Evolutionary conservation across 805 yeast genomes (phyloP), one percentile per base, ranked within the genome.

Genomic region (Candida hispaniensis): DNA sequence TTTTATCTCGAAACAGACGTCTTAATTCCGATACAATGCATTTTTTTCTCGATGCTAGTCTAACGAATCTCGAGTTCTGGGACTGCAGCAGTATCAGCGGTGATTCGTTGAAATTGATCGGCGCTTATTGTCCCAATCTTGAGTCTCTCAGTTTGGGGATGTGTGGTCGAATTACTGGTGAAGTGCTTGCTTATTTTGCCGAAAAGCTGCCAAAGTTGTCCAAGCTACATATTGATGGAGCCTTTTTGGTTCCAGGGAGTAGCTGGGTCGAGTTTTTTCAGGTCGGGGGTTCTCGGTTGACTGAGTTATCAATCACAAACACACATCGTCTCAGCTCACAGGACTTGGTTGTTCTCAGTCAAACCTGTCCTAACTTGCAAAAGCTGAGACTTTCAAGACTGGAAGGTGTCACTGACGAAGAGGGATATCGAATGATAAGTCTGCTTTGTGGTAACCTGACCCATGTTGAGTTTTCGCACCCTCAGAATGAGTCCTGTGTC

Each of bases 81-180:
- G 99, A 91, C 57, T 91, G 99, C 54, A 83, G 95, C 0, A 74
- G 73, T 30, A 64, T 91, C 11, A 70, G 73, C 14, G 65, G 67
- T 24, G 77, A 70, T 41, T 69, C 91, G 0, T 66, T 76, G 42
- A 68, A 70, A 46, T 65, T 73, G 44, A 71, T 91, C 22, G 85
- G 86, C 0, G 64, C 93, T 0, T 78, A 60, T 51, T 81, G 94
- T 46, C 94, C 95, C 0, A 64, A 75, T 16, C 42, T 91, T 3
- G 74, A 69, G 44, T 54, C 63, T 1, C 53, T 91, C 26, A 76
- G 76, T 0, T 59, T 91, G 27, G 73, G 74, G 40, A 88, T 86
- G 96, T 88, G 97, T 61, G 98, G 98, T 4, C 86, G 80, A 46
- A 59, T 91, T 24, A 83, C 79, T 47, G 80, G 80, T 51, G 85